Evolutionary conservation across 2,329 filamentous ascomycete species (phyloP), one percentile per base, ranked within the genome.

Genomic region (Claviceps spartinae): DNA sequence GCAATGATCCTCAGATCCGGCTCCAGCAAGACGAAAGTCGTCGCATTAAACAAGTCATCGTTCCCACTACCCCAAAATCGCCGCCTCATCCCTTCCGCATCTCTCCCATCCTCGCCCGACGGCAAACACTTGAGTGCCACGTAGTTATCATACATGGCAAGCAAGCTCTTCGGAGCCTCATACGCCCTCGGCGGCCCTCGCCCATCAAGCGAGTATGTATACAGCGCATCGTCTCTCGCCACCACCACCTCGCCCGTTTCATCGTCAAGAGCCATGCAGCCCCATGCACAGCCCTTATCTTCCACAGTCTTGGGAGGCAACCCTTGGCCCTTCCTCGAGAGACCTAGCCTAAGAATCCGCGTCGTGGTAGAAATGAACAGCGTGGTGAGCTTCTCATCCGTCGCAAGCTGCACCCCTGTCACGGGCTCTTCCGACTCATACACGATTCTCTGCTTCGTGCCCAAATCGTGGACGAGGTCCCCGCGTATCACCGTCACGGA

Each of bases 361-460:
- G 82, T 85, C 0, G 90, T 96, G 0, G 93, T 98, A 3, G 90
- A 87, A 52, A 98, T 86, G 65, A 95, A 97, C 0, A 98, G 75
- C 0, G 86, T 91, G 2, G 86, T 93, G 43, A 78, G 61, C 57
- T 71, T 75, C 14, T 72, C 70, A 50, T 83, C 79, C 45, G 76
- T 73, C 45, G 75, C 69, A 55, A 95, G 85, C 62, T 93, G 86
- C 14, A 98, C 82, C 1, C 90, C 91, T 0, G 93, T 98, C 9
- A 98, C 83, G 0, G 93, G 94, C 65, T 98, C 93, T 61, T 97
- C 90, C 0, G 90, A 95, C 64, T 98, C 93, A 69, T 95, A 93
- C 9, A 98, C 88, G 37, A 91, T 93, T 50, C 93, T 82, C 66
- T 98, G 93, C 64, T 88, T 89, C 11, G 91, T 89, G 22, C 94